A percentile compares a stretch with the other conserved stretches of the same genome.
These are phyloP conservation scores for Trichophyton simii DNA, from an alignment of 2,329 filamentous ascomycete species.

Conservation along the genomic window DNA sequence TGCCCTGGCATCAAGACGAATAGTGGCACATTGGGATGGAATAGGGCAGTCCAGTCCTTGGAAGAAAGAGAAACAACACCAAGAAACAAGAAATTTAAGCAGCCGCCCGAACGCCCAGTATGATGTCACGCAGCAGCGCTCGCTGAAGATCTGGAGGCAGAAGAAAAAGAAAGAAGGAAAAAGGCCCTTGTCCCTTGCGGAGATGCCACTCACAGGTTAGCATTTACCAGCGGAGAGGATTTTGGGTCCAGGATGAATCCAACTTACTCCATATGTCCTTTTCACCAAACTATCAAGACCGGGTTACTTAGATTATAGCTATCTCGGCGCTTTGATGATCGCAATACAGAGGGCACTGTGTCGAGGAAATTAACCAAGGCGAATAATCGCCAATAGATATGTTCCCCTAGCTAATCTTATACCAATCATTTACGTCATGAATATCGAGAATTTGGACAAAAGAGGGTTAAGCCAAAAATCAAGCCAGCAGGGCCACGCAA, in stretches of 20 bases:
- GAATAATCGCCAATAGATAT: neutral
- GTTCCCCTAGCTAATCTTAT: neutral
- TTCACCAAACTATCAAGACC: neutral
- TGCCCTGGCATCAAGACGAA: too few relatives aligned
- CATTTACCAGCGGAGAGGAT: neutral
- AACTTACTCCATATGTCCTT: too few relatives aligned
- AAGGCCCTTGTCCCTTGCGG: neutral
- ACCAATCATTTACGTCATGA: neutral
- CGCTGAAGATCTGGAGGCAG: neutral
- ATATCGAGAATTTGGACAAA: neutral
- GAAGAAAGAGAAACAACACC: neutral
- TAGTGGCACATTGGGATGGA: too few relatives aligned
- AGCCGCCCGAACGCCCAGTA: neutral
- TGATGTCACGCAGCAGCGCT: neutral
- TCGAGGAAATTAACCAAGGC: neutral
- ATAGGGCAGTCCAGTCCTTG: neutral
- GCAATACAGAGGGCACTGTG: neutral
- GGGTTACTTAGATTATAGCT: neutral
- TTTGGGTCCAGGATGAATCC: neutral
- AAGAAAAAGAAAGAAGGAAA: neutral
- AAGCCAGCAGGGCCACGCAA: neutral
- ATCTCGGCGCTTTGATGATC: slow-evolving; percentile 1
- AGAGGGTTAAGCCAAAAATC: neutral
- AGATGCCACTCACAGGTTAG: neutral
- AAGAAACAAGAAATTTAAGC: neutral